phyloP scores from a whole-genome alignment of 2,329 filamentous ascomycete species.

The Pseudocercospora eumusae region DNA sequence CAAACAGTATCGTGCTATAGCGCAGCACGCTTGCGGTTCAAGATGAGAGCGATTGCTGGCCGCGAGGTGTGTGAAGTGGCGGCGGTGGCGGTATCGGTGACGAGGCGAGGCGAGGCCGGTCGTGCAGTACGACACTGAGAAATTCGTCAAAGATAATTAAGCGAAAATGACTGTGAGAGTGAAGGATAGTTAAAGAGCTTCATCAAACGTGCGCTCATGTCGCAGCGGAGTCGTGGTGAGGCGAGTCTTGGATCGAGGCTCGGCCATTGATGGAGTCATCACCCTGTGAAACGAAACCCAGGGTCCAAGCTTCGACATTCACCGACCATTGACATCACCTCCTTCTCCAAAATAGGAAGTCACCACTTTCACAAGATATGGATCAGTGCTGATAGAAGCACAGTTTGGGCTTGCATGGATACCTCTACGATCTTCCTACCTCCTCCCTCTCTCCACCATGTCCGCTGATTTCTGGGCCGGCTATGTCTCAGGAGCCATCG shows the following conservation, averaged over 20 bases:
- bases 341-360: conserved; percentile 12
- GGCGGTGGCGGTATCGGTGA: background rate
- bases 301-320: conserved; percentile 13
- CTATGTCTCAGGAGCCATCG: conserved; percentile 80
- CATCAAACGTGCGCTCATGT: conserved; percentile 1
- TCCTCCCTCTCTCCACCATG: conserved; percentile 52
- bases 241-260: background rate
- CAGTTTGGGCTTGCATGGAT: conserved; percentile 12
- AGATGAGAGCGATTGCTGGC: background rate
- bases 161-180: background rate
- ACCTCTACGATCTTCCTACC: background rate
- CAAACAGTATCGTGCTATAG: conserved; percentile 17
- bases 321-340: conserved; percentile 4
- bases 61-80: conserved; percentile 8
- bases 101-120: background rate
- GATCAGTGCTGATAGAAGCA: background rate
- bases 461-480: conserved; percentile 92
- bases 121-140: too few species aligned
- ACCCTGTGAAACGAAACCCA: background rate
- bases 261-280: conserved; percentile 11
- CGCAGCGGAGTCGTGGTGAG: background rate
- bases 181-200: background rate
- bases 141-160: background rate
- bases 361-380: conserved; percentile 9
- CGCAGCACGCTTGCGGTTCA: conserved; percentile 18